Percentiles rank a stretch among this genome's conserved stretches.
phyloP scores from a whole-genome alignment of 176 grass and related monocot species.

The Bromus sterilis region DNA sequence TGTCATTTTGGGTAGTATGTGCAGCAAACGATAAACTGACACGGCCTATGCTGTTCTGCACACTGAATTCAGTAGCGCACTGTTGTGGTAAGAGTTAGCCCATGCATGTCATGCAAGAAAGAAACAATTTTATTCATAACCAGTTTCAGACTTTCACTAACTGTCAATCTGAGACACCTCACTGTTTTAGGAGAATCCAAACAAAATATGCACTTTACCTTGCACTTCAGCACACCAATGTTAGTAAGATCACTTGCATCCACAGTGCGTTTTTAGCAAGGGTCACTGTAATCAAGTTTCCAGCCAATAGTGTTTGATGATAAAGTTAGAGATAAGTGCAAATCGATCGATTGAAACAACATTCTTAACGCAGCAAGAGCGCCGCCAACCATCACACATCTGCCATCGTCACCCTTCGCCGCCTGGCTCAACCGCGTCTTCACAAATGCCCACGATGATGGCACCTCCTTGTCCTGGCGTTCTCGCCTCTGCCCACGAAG shows the following conservation, averaged over 20 bases:
- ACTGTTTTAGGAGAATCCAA: neutral
- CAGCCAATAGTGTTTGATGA: too few species aligned
- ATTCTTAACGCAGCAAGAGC: too few species aligned
- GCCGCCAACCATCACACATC: too few species aligned
- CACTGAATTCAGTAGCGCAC: neutral
- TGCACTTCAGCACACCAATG: neutral
- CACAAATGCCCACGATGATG: too few species aligned
- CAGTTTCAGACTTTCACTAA: neutral
- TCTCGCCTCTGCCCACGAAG: too few species aligned
- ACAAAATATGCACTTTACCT: neutral
- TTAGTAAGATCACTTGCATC: neutral
- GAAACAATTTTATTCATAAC: neutral
- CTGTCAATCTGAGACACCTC: neutral
- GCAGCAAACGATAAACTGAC: neutral
- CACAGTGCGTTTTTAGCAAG: neutral
- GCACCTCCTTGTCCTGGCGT: too few species aligned
- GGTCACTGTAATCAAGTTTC: too few species aligned
- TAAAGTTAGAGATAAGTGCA: too few species aligned
- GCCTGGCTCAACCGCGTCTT: too few species aligned
- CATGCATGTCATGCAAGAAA: too few species aligned
- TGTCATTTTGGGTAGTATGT: constrained; percentile 1
- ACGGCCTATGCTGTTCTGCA: neutral
- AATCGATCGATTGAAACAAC: too few species aligned
- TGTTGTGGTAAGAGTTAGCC: neutral
- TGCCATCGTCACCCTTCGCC: too few species aligned